Base-by-base conservation (phyloP, 2,329 filamentous ascomycete genomes). In the Diaporthe vexans region DNA sequence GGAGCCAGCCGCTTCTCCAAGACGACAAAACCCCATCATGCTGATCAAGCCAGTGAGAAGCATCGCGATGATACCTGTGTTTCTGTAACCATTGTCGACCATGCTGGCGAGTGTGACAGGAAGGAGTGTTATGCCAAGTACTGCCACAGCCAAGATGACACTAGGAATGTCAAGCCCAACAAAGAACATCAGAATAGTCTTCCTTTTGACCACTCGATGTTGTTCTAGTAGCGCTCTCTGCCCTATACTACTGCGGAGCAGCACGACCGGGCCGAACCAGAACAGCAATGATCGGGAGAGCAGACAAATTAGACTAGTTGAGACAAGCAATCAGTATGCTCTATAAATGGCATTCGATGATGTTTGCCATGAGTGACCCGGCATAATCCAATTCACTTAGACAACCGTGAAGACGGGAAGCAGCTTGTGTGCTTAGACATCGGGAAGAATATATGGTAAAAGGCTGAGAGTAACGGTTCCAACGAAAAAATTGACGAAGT, bases 1-100 rank as follows among this genome's bases (percentile, higher is more conserved):
- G 54, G 26, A 57, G 54, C 26, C 13, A 57, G 26, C 54, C 54
- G 35, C 26, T 57, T 57, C 54, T 57, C 54, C 54, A 29, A 57
- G 26, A 35, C 54, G 17, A 35, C 26, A 21, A 57, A 57, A 57
- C 7, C 26, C 29, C 15, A 57, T 21, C 1, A 57, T 33, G 7
- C 26, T 57, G 1, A 21, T 6, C 7, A 35, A 21, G 2, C 54
- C 29, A 21, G 9, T 0, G 26, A 57, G 15, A 21, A 57, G 29
- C 54, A 57, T 57, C 2, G 2, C 15, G 26, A 57, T 57, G 11
- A 35, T 33, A 19, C 15, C 8, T 33, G 54, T 33, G 54, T 21
- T 57, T 15, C 17, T 33, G 5, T 21, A 57, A 26, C 24, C 52
- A 33, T 57, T 57, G 15, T 57, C 15, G 26, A 33, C 26, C 2